Base-by-base conservation (phyloP, 2,329 filamentous ascomycete genomes). In the Aspergillus ibericus region DNA sequence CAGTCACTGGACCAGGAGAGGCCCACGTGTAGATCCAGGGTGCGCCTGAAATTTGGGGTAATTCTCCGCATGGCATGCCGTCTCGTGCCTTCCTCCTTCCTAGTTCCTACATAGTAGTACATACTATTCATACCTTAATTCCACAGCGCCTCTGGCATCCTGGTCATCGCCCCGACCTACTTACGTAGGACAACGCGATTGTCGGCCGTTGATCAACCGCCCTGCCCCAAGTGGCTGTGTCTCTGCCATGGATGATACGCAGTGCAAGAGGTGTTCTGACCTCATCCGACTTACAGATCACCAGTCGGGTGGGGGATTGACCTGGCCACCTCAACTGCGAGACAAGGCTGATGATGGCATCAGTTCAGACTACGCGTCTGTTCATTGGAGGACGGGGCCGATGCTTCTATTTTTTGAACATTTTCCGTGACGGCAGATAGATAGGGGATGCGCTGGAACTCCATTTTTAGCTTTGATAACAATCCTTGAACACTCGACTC, bases 1-100 rank as follows among this genome's bases (percentile, higher is more conserved):
- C 44, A 18, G n/a, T 48, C 9, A 32, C 44, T 16, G 9, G 44
- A 32, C 29, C 6, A 25, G 25, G 25, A 47, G 29, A 15, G n/a
- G 44, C 25, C 44, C 44, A 48, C 44, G 44, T 48, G 44, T 48
- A 27, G 44, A 48, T 48, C 44, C 44, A 48, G 44, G 25, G 44
- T 48, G 44, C 44, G 44, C 25, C n/a, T 29, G 44, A 12, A 48
- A 29, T 20, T 48, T 48, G 44, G 44, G 44, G 44, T 48, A 32
- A 48, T 16, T 48, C 44, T 48, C 44, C 44, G 44, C 44, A 48
- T 47, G 5, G 3, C 8, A 29, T 29, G 5, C 22, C 22, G 5
- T 25, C 22, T 25, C 22, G 22, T 25, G 22, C 22, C 22, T 5
- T 25, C 22, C 22, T 25, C 22, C 22, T 25, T 5, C 22, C n/a